Conservation (phyloP, 1,284 basidiomycete species). For the Naganishia cerealis region DNA sequence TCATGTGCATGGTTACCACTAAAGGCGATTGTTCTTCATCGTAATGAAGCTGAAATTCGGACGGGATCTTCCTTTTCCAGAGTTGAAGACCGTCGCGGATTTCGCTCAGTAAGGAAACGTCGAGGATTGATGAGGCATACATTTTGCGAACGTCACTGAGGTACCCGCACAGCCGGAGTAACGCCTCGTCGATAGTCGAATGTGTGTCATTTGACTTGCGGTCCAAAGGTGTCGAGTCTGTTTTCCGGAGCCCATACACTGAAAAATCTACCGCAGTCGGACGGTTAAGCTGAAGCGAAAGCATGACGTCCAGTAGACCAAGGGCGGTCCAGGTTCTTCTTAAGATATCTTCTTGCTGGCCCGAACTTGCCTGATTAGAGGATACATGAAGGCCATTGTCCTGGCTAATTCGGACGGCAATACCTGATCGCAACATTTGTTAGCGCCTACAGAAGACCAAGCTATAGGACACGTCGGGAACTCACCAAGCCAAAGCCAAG, state of each 20-base stretch:
- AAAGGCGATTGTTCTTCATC: slow-evolving; percentile 16
- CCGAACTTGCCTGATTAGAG: not conserved
- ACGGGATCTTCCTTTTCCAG: slow-evolving; percentile 25
- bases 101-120: not conserved
- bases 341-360: not conserved
- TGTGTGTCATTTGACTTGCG: not conserved
- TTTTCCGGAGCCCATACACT: not conserved
- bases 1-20: slow-evolving; percentile 28
- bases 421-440: slow-evolving; percentile 8
- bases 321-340: slow-evolving; percentile 23
- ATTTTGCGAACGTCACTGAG: slow-evolving; percentile 26
- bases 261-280: slow-evolving; percentile 27
- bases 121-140: slow-evolving; percentile 20
- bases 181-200: slow-evolving; percentile 15
- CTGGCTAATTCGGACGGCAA: slow-evolving; percentile 29
- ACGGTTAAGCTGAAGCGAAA: slow-evolving; percentile 30
- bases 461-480: not conserved
- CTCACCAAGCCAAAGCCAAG: slow-evolving; percentile 32
- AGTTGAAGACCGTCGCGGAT: slow-evolving; percentile 27
- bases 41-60: slow-evolving; percentile 13
- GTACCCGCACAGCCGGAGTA: slow-evolving; percentile 6
- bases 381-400: slow-evolving; percentile 26
- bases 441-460: not conserved
- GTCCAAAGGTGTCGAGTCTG: not conserved
- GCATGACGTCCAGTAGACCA: slow-evolving; percentile 23